Base-by-base conservation (phyloP, 352 stramenopile species). In the Globisporangium polare region DNA sequence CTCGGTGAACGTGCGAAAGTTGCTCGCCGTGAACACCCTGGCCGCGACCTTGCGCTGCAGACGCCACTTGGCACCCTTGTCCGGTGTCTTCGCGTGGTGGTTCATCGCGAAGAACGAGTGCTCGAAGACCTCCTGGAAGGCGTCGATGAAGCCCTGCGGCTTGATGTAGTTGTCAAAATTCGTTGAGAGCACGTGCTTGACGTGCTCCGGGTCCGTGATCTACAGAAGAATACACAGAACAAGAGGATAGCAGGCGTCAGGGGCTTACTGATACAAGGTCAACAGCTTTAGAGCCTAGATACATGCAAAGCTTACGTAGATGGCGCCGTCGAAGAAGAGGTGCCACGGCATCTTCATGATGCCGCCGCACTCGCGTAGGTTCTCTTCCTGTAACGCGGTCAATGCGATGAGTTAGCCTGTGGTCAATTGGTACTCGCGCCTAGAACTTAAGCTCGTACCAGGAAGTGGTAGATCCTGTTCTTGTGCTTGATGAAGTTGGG, bases 11-110 rank as follows among this genome's bases (percentile, higher is more conserved):
- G 67, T 64, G 22, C 72, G 71, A 17, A 90, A 86, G 45, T 87
- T 88, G 24, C 56, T 67, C 1, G 73, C 81, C 31, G 83, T 94
- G 27, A 96, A 96, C 26, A 98, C 92, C 56, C 94, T 91, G 26
- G 85, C 91, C 47, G 88, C 87, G 24, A 82, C 79, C 54, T 95
- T 95, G 55, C 88, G 79, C 59, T 96, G 88, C 8, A 89, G 55
- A 2, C 71, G 61, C 88, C 88, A 96, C 45, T 71, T 75, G 57
- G 60, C 72, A 29, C 84, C 84, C 20, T 83, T 72, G 50, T 85
- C 77, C 1, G 63, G 58, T n/a, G 69, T 71, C 56, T 83, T 45
- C n/a, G 66, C 55, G 13, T 53, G 46, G 57, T 89, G 80, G 55
- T 89, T 92, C 68, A 88, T 73, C 18, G 74, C 76, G 33, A 92